phyloP scores from a whole-genome alignment of 495 filamentous ascomycete species.

The Cercophora newfieldiana region DNA sequence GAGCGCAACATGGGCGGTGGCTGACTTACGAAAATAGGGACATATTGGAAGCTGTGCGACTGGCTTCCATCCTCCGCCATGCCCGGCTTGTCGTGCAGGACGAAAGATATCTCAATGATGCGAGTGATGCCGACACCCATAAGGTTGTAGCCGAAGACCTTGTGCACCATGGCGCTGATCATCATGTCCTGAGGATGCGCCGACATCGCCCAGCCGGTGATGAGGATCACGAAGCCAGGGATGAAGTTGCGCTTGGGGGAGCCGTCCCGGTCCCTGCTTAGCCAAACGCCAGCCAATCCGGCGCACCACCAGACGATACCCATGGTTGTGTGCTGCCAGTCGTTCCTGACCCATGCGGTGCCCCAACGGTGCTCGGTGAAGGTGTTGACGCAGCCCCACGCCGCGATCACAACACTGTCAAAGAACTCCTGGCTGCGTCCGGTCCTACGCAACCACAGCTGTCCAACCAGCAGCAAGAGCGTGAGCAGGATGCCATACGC shows the following conservation, averaged over 20 bases:
- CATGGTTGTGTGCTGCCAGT: conserved; percentile 97
- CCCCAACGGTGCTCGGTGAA: conserved; percentile 99
- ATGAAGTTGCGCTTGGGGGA: conserved; percentile 88
- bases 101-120: conserved; percentile 89
- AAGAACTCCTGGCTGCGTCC: conserved; percentile 96
- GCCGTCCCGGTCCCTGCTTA: conserved; percentile 80
- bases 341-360: conserved; percentile 83
- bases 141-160: conserved; percentile 91
- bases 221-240: conserved; percentile 81
- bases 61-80: conserved; percentile 56
- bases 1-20: not conserved
- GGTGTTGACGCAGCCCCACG: conserved; percentile 96
- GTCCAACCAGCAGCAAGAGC: conserved; percentile 83
- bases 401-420: conserved; percentile 85
- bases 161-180: conserved; percentile 86
- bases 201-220: conserved; percentile 96
- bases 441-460: conserved; percentile 79
- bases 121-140: conserved; percentile 85
- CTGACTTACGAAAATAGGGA: conserved; percentile 81
- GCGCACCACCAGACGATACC: conserved; percentile 97
- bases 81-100: conserved; percentile 69
- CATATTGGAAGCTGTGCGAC: conserved; percentile 86
- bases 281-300: conserved; percentile 87
- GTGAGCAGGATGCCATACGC: conserved; percentile 88
- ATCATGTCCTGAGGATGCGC: conserved; percentile 79